Conservation (phyloP, 73 alveolate species). For the Paramecium primaurelia region DNA sequence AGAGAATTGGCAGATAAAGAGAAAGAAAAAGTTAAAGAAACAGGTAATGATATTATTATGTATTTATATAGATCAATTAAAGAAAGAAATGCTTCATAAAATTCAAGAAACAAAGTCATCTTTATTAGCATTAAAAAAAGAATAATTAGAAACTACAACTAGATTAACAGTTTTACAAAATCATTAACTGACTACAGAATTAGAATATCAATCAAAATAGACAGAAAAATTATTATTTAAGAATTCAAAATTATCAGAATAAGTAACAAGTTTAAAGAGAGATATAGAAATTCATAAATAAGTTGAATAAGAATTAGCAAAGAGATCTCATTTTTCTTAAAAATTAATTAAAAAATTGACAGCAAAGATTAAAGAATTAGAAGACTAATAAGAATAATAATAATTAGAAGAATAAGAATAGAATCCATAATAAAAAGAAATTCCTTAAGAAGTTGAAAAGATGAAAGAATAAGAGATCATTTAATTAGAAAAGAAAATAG, state of each 20-base stretch:
- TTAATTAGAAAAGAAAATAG: conserved; percentile 44
- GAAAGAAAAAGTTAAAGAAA: conserved; percentile 80
- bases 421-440: conserved; percentile 45
- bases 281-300: conserved; percentile 97
- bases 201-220: conserved; percentile 93
- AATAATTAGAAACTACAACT: conserved; percentile 85
- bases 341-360: conserved; percentile 79
- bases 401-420: conserved; percentile 52
- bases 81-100: conserved; percentile 85
- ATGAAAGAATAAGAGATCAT: conserved; percentile 30
- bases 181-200: conserved; percentile 94
- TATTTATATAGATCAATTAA: conserved; percentile 60
- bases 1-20: conserved; percentile 85
- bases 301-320: conserved; percentile 95
- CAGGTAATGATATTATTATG: conserved; percentile 43
- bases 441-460: neutral
- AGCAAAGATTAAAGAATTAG: conserved; percentile 75
- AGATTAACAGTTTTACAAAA: conserved; percentile 94
- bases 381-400: conserved; percentile 67
- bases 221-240: conserved; percentile 90
- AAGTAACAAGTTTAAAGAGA: conserved; percentile 84
- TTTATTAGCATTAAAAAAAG: conserved; percentile 79
- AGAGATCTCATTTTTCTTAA: conserved; percentile 87
- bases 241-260: conserved; percentile 85
- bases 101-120: conserved; percentile 81